Evolutionary conservation across 2,329 filamentous ascomycete species (phyloP).

Genomic region (Clarireedia hainanense): DNA sequence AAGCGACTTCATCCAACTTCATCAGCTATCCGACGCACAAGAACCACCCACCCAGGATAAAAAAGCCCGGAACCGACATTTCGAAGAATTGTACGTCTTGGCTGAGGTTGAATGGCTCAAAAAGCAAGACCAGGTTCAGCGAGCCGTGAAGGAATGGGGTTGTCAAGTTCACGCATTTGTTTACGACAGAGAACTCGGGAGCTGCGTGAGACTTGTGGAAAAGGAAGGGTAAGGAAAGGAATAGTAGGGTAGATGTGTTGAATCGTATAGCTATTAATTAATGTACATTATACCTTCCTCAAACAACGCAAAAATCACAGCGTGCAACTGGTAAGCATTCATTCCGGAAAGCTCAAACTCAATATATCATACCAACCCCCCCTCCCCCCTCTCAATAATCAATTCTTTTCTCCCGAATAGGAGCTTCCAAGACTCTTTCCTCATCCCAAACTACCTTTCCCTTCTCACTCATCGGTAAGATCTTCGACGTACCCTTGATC

Average conservation of each 20-base stretch:
- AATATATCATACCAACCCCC: neutral
- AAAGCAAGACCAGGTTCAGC: conserved; percentile 49
- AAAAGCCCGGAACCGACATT: conserved; percentile 39
- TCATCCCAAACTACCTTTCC: conserved; percentile 52
- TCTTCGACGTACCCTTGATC: conserved; percentile 58
- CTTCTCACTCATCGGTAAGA: conserved; percentile 72
- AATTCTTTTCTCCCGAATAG: conserved; percentile 24
- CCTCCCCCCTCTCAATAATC: conserved; percentile 16
- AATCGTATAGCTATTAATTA: neutral
- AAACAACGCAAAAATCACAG: neutral
- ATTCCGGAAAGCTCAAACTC: neutral
- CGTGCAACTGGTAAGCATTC: neutral
- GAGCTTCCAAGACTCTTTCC: conserved; percentile 25
- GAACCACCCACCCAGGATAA: neutral
- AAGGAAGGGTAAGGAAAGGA: conserved; percentile 26
- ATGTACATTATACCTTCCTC: neutral
- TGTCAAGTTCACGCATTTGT: conserved; percentile 55
- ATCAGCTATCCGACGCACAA: conserved; percentile 9
- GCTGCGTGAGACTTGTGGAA: conserved; percentile 42
- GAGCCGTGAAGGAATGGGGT: conserved; percentile 51
- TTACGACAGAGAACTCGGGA: conserved; percentile 50
- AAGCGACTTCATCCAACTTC: conserved; percentile 21
- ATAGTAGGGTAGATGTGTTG: neutral
- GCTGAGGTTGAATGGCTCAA: conserved; percentile 48
- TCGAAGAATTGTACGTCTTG: conserved; percentile 57